Percentiles rank a stretch among this genome's conserved stretches.
phyloP scores from a whole-genome alignment of 2,329 filamentous ascomycete species.

The Elsinoe ampelina region DNA sequence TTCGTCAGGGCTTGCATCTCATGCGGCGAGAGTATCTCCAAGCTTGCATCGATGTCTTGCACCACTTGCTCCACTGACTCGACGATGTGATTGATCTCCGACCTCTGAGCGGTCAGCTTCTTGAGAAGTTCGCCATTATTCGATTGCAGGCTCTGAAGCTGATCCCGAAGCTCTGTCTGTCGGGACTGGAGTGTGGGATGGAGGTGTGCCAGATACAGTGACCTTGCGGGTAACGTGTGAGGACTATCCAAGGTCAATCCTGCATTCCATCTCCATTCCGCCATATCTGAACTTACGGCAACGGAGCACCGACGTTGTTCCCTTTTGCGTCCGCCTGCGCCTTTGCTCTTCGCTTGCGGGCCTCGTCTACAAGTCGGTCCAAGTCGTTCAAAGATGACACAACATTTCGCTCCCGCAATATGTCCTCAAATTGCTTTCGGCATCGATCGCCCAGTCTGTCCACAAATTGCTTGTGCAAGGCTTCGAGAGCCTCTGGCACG shows the following conservation, averaged over 20 bases:
- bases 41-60: conserved; percentile 45
- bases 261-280: neutral
- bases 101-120: conserved; percentile 44
- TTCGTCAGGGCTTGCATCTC: conserved; percentile 23
- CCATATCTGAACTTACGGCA: conserved; percentile 37
- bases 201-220: conserved; percentile 51
- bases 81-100: conserved; percentile 49
- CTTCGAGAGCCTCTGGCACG: conserved; percentile 47
- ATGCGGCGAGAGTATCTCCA: conserved; percentile 30
- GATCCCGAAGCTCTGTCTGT: conserved; percentile 39
- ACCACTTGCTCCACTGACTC: conserved; percentile 47
- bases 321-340: conserved; percentile 31
- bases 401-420: conserved; percentile 48
- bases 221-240: conserved; percentile 48
- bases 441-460: conserved; percentile 49
- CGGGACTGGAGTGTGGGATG: conserved; percentile 46
- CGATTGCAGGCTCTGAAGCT: conserved; percentile 41
- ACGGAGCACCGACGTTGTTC: conserved; percentile 27
- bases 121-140: conserved; percentile 46
- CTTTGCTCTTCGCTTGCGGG: conserved; percentile 42
- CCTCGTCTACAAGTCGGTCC: conserved; percentile 51
- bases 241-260: conserved; percentile 33
- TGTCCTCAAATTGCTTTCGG: conserved; percentile 50
- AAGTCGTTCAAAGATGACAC: conserved; percentile 51
- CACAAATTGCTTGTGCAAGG: conserved; percentile 50